Percentiles rank a stretch among this genome's conserved stretches.
These are phyloP conservation scores for Anastatica hierochuntica DNA, from an alignment of 345 rosid species.

Conservation along the genomic window DNA sequence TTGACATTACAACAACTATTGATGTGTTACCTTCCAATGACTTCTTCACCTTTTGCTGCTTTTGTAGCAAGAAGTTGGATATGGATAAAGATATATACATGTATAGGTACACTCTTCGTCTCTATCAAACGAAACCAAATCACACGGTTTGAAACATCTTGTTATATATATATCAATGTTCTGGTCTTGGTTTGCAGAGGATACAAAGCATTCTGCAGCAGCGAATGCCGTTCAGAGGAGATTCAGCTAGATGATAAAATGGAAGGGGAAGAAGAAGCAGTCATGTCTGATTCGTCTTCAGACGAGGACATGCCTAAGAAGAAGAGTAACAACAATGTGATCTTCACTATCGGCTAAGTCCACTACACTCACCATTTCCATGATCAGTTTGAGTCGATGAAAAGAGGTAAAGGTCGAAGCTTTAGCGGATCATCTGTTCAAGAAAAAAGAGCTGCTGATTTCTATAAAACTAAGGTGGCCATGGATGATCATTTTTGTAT, in stretches of 20 bases:
- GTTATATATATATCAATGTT: background rate
- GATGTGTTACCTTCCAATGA: slow-evolving; percentile 23
- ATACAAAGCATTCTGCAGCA: slow-evolving; percentile 83
- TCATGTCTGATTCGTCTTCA: slow-evolving; percentile 6
- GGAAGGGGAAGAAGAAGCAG: slow-evolving; percentile 9
- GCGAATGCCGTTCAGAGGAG: slow-evolving; percentile 48
- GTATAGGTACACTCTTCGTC: slow-evolving; percentile 51
- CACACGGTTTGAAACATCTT: background rate
- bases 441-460: slow-evolving; percentile 25
- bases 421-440: slow-evolving; percentile 22
- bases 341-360: slow-evolving; percentile 10
- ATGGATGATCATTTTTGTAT: slow-evolving; percentile 28
- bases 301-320: slow-evolving; percentile 11
- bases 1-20: background rate
- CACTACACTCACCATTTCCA: background rate
- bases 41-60: slow-evolving; percentile 64
- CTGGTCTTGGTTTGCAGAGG: slow-evolving; percentile 37
- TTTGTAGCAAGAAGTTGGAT: slow-evolving; percentile 55
- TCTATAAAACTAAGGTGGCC: slow-evolving; percentile 20
- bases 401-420: slow-evolving; percentile 16
- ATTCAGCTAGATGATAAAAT: slow-evolving; percentile 44
- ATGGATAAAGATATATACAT: slow-evolving; percentile 68
- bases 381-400: slow-evolving; percentile 16
- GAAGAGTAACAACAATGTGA: slow-evolving; percentile 13
- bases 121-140: background rate